A percentile compares a stretch with the other conserved stretches of the same genome.
Conservation (phyloP, 2,329 filamentous ascomycete species). For the Pyricularia grisea region DNA sequence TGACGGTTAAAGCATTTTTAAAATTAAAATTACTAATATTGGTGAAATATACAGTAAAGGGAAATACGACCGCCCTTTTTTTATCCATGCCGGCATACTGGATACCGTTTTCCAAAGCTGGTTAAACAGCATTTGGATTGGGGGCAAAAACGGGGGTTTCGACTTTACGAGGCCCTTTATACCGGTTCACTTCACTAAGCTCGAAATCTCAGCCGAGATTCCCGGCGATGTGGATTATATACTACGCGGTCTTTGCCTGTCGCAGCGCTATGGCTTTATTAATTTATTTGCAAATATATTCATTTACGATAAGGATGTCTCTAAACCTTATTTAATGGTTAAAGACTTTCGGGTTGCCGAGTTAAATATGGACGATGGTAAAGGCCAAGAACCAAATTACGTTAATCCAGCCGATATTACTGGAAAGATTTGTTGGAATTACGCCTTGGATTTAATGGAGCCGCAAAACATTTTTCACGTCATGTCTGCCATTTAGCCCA, state of each 20-base stretch:
- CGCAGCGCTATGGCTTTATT: background rate
- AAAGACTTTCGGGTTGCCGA: background rate
- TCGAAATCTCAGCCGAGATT: no score
- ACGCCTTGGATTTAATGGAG: background rate
- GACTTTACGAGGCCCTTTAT: background rate
- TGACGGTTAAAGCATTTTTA: background rate
- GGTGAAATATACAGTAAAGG: background rate
- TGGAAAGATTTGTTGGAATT: background rate
- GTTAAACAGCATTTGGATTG: background rate
- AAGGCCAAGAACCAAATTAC: background rate
- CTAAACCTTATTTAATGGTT: background rate
- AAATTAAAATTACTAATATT: background rate
- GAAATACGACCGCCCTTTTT: background rate
- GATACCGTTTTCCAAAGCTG: constrained; percentile 19
- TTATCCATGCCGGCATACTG: constrained; percentile 25
- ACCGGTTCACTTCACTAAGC: no score
- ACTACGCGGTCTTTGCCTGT: no score
- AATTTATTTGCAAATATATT: background rate
- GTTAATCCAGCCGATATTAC: background rate
- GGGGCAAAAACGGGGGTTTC: no score
- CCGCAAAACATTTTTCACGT: background rate
- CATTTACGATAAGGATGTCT: background rate
- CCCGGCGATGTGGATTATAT: no score
- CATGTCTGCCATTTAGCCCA: background rate
- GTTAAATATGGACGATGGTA: background rate